phyloP scores from a whole-genome alignment of 148 eudicot species.

The Amaranthus cruentus region DNA sequence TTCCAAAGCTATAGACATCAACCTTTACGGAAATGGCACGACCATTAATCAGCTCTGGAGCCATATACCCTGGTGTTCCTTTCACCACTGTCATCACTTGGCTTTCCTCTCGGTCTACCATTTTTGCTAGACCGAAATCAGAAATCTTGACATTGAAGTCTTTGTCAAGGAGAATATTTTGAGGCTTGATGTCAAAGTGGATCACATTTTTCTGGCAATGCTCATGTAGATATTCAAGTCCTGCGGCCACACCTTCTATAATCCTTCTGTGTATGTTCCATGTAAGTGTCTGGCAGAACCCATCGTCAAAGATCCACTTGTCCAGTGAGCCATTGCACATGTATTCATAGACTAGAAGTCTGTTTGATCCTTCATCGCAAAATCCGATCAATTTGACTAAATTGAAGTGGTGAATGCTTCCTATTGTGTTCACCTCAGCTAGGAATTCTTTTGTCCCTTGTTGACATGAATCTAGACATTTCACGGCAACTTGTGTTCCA shows the following conservation, averaged over 20 bases:
- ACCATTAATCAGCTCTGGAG: neutral
- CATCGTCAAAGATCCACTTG: conserved; percentile 11
- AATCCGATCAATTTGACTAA: conserved; percentile 12
- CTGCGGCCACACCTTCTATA: conserved; percentile 13
- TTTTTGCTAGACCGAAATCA: conserved; percentile 19
- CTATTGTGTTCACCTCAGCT: conserved; percentile 13
- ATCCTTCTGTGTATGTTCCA: conserved; percentile 7
- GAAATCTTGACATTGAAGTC: conserved; percentile 10
- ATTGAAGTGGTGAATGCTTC: conserved; percentile 9
- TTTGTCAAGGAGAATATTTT: conserved; percentile 6
- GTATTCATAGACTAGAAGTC: conserved; percentile 10
- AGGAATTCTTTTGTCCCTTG: conserved; percentile 4
- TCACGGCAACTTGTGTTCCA: conserved; percentile 11
- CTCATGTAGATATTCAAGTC: conserved; percentile 20
- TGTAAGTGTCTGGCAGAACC: neutral
- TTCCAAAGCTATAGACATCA: conserved; percentile 28
- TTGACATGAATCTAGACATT: neutral
- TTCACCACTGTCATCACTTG: neutral
- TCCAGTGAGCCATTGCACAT: conserved; percentile 11
- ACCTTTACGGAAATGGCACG: conserved; percentile 17
- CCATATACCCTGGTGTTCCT: conserved; percentile 14
- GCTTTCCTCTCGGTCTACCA: conserved; percentile 13
- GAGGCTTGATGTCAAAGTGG: conserved; percentile 19
- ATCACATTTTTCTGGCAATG: neutral
- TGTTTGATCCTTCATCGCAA: neutral